Conservation (phyloP, 805 yeast genomes). For the Wickerhamiella cacticola region DNA sequence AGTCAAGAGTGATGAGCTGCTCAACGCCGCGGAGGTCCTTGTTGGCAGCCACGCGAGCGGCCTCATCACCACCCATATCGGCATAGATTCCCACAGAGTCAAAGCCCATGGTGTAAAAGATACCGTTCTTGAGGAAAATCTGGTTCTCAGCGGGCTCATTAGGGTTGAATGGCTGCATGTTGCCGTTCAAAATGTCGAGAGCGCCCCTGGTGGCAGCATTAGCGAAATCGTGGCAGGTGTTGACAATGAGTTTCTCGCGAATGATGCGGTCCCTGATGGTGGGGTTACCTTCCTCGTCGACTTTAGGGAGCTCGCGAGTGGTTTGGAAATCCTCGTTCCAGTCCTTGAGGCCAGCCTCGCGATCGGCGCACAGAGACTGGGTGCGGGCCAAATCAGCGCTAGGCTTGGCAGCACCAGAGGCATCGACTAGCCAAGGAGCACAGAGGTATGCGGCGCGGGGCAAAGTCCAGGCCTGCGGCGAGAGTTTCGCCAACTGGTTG, state of each 20-base stretch:
- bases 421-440: conserved; percentile 64
- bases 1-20: conserved; percentile 53
- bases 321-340: conserved; percentile 90
- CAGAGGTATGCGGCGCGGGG: conserved; percentile 52
- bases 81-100: conserved; percentile 58
- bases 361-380: conserved; percentile 45
- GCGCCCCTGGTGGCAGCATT: conserved; percentile 70
- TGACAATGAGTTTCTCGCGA: conserved; percentile 63
- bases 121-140: conserved; percentile 67
- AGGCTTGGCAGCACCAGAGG: conserved; percentile 16
- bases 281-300: conserved; percentile 27
- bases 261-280: conserved; percentile 54
- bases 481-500: conserved; percentile 17
- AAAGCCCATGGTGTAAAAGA: conserved; percentile 71
- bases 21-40: conserved; percentile 70
- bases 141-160: conserved; percentile 48
- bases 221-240: conserved; percentile 64
- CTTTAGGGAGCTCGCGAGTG: conserved; percentile 52
- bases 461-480: conserved; percentile 29
- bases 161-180: conserved; percentile 70
- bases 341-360: conserved; percentile 38
- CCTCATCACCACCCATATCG: conserved; percentile 66
- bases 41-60: conserved; percentile 65
- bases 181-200: conserved; percentile 58
- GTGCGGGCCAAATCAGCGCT: conserved; percentile 43